phyloP scores from a whole-genome alignment of 2,329 filamentous ascomycete genomes.

The Atkinsonella hypoxylon region DNA sequence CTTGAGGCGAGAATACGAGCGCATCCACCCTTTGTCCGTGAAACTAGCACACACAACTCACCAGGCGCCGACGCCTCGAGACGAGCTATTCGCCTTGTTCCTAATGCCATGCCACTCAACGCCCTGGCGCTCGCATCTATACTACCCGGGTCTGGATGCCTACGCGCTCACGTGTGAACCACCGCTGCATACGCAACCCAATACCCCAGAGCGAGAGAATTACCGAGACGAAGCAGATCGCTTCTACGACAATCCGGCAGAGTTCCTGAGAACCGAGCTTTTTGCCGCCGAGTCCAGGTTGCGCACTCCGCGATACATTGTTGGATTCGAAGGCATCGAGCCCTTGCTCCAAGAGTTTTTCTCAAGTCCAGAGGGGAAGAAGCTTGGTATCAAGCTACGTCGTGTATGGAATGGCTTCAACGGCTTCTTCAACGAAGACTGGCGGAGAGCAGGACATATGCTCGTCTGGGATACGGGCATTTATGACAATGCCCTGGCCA shows the following conservation, averaged over 20 bases:
- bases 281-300: conserved; percentile 19
- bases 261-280: conserved; percentile 45
- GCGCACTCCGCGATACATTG: conserved; percentile 41
- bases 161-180: conserved; percentile 88
- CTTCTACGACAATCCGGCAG: conserved; percentile 59
- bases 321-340: conserved; percentile 50
- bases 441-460: conserved; percentile 41
- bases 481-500: conserved; percentile 6
- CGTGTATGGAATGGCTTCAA: conserved; percentile 47
- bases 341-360: conserved; percentile 33
- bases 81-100: conserved; percentile 59
- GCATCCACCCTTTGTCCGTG: conserved; percentile 30
- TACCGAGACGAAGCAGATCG: conserved; percentile 87
- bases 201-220: conserved; percentile 43
- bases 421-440: conserved; percentile 51
- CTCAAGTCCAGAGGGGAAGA: conserved; percentile 24
- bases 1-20: conserved; percentile 62
- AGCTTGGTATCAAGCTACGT: conserved; percentile 28
- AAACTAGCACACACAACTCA: conserved; percentile 11
- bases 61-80: conserved; percentile 12
- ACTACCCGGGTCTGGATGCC: conserved; percentile 61
- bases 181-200: conserved; percentile 54
- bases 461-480: conserved; percentile 47
- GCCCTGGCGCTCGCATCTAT: conserved; percentile 81
- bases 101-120: conserved; percentile 94